Evolutionary conservation across 140 eudicot species (phyloP).

Genomic region (Flaveria floridana): DNA sequence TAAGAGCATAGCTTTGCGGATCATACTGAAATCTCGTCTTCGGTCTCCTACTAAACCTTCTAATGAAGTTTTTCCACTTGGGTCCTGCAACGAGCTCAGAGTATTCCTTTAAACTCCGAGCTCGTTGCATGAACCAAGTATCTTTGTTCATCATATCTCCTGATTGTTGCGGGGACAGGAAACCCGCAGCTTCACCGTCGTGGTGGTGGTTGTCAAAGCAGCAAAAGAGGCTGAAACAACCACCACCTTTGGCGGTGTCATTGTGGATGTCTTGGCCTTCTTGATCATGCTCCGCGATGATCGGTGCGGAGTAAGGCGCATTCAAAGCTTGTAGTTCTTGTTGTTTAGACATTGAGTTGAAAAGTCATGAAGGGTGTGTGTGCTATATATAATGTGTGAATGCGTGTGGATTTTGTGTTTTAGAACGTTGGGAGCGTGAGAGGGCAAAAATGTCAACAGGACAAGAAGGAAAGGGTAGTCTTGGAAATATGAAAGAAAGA

Average conservation of each 20-base stretch:
- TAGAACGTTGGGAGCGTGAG: neutral
- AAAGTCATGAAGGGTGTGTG: neutral
- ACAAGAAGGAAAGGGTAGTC: neutral
- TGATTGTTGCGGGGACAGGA: slow-evolving; percentile 19
- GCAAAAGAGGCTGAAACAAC: slow-evolving; percentile 45
- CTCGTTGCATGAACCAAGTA: slow-evolving; percentile 45
- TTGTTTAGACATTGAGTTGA: slow-evolving; percentile 32
- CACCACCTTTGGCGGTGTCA: neutral
- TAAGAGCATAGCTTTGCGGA: slow-evolving; percentile 62
- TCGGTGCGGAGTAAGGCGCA: slow-evolving; percentile 23
- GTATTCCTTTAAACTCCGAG: slow-evolving; percentile 49
- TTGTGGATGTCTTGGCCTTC: slow-evolving; percentile 29
- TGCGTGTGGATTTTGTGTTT: slow-evolving; percentile 42
- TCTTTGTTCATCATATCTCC: slow-evolving; percentile 33
- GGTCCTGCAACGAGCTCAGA: slow-evolving; percentile 80
- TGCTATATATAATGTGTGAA: slow-evolving; percentile 23
- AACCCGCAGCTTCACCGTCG: slow-evolving; percentile 26
- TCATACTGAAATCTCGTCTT: slow-evolving; percentile 49
- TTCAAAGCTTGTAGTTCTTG: slow-evolving; percentile 30
- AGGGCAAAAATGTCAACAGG: slow-evolving; percentile 18
- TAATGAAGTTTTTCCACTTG: slow-evolving; percentile 78
- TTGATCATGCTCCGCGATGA: slow-evolving; percentile 34
- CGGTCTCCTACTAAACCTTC: slow-evolving; percentile 52
- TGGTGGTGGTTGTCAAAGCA: slow-evolving; percentile 35
- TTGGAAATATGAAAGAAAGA: neutral